Percentiles rank a stretch among this genome's conserved stretches.
Conservation (phyloP, 2,329 filamentous ascomycete genomes). For the Colletotrichum echinochloae region DNA sequence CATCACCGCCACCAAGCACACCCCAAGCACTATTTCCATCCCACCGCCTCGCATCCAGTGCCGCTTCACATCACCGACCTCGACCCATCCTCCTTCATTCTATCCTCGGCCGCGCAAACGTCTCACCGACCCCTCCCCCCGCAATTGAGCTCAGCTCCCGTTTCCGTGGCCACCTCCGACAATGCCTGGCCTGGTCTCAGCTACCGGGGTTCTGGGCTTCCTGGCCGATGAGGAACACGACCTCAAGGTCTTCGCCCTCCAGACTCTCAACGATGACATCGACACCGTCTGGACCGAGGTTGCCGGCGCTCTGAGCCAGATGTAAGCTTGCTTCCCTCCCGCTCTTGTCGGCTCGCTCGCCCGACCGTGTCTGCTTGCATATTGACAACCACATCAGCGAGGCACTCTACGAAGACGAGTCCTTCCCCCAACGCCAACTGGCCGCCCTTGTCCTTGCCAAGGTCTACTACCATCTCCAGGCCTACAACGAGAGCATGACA, state of each 20-base stretch:
- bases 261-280: conserved; percentile 95
- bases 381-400: conserved; percentile 69
- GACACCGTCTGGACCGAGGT: conserved; percentile 98
- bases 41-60: conserved; percentile 1
- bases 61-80: conserved; percentile 1
- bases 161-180: conserved; percentile 45
- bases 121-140: not conserved
- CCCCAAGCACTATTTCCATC: conserved; percentile 2
- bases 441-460: conserved; percentile 95
- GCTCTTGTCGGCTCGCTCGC: not conserved
- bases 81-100: not conserved
- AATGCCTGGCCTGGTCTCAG: conserved; percentile 95
- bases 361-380: conserved; percentile 34
- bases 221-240: conserved; percentile 94
- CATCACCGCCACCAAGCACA: conserved; percentile 25
- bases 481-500: conserved; percentile 99
- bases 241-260: conserved; percentile 93
- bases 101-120: conserved; percentile 6
- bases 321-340: conserved; percentile 66
- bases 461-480: conserved; percentile 98
- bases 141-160: conserved; percentile 32
- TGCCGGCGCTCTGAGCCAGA: conserved; percentile 89
- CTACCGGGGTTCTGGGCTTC: conserved; percentile 94
- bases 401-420: conserved; percentile 95
- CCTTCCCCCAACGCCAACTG: conserved; percentile 92